A percentile compares a stretch with the other conserved stretches of the same genome.
Evolutionary conservation across 1,139 yeast genomes (phyloP).

Genomic region (Lodderomyces pseudojiufengensis): DNA sequence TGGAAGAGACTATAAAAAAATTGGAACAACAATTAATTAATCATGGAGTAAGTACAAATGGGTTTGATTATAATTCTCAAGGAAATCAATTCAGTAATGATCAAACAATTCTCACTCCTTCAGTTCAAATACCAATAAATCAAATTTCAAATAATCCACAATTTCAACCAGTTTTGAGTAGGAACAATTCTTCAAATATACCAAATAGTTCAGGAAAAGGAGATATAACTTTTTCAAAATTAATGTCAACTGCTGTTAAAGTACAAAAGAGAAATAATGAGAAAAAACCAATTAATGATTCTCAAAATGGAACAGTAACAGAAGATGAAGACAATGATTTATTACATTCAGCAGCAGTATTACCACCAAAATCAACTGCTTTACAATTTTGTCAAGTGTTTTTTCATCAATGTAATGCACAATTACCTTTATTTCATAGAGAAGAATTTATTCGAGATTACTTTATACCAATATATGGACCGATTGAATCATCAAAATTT

Average conservation of each 20-base stretch:
- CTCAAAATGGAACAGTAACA: neutral
- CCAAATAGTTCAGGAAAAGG: no score
- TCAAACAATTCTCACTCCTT: no score
- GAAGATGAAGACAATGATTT: constrained; percentile 10
- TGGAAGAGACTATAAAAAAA: constrained; percentile 60
- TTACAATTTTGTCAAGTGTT: constrained; percentile 61
- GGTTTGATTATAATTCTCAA: no score
- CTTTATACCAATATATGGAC: constrained; percentile 77
- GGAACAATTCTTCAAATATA: no score
- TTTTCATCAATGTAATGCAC: constrained; percentile 79
- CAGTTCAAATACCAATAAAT: no score
- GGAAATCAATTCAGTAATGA: no score
- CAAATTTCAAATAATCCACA: no score
- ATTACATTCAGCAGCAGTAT: constrained; percentile 37
- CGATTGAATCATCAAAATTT: constrained; percentile 37
- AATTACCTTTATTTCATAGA: constrained; percentile 76
- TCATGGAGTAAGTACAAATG: no score
- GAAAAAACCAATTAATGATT: constrained; percentile 8
- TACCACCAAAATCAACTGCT: constrained; percentile 74
- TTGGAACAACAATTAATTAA: constrained; percentile 50
- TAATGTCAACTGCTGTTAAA: constrained; percentile 73
- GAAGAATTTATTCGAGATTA: constrained; percentile 64
- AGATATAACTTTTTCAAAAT: constrained; percentile 61
- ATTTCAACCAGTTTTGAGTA: no score
- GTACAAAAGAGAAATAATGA: constrained; percentile 35